phyloP scores from a whole-genome alignment of 2,329 filamentous ascomycete species.

The Pseudogymnoascus verrucosus region DNA sequence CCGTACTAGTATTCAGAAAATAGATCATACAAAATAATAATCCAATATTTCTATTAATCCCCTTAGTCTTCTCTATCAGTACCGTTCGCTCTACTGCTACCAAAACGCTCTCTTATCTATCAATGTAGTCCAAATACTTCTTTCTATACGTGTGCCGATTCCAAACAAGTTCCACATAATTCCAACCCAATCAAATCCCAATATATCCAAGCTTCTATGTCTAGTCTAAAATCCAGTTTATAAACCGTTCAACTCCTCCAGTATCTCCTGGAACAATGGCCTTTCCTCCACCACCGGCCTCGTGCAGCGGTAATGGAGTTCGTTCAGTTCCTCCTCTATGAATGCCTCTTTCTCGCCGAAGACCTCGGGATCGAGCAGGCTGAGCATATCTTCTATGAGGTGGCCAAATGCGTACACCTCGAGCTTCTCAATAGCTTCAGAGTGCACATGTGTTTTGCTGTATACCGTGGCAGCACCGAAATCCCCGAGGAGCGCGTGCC shows the following conservation, averaged over 20 bases:
- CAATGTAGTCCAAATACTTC: background rate
- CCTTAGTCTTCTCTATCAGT: background rate
- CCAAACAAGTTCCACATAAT: background rate
- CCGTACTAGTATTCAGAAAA: background rate
- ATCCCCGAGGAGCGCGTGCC: constrained; percentile 39
- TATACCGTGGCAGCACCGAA: constrained; percentile 43
- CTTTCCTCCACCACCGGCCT: constrained; percentile 22
- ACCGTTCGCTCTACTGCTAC: background rate
- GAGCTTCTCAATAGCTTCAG: constrained; percentile 32
- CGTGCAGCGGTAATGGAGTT: constrained; percentile 24
- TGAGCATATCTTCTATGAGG: constrained; percentile 38
- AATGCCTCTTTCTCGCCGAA: constrained; percentile 23
- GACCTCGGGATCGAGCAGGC: constrained; percentile 14
- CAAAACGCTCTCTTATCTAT: background rate
- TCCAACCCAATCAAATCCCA: background rate
- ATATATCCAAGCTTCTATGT: background rate
- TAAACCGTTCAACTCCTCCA: constrained; percentile 17
- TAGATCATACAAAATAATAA: background rate
- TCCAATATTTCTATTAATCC: background rate
- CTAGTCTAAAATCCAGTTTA: constrained; percentile 11
- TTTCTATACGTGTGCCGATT: background rate
- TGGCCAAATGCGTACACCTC: constrained; percentile 42
- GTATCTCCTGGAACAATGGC: constrained; percentile 23
- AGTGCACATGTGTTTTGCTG: constrained; percentile 18
- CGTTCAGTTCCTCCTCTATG: constrained; percentile 22